Conservation (phyloP, 176 grass and related monocot species). For the Oryza rufipogon region DNA sequence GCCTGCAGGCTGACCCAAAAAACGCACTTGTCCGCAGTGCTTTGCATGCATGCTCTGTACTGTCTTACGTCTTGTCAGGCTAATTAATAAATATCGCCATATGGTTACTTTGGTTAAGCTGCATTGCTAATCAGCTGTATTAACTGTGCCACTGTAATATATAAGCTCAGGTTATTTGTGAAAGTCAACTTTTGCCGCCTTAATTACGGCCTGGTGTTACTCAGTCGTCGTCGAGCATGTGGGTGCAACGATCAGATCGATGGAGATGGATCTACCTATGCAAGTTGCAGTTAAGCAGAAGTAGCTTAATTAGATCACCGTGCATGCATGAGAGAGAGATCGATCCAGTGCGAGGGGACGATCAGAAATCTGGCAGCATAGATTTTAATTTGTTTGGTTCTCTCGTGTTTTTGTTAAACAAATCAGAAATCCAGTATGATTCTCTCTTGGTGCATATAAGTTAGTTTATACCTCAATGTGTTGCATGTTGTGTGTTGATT, state of each 20-base stretch:
- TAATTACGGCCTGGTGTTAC: neutral
- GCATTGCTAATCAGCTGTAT: neutral
- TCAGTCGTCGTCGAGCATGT: neutral
- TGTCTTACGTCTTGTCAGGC: neutral
- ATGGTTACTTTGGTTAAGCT: too few relatives aligned
- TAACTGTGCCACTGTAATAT: neutral
- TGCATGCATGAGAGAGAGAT: neutral
- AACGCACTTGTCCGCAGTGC: too few relatives aligned
- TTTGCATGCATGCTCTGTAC: neutral
- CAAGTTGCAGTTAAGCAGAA: neutral
- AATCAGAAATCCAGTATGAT: neutral
- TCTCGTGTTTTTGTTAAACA: neutral
- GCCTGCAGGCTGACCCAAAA: neutral
- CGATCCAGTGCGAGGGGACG: neutral
- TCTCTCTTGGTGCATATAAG: neutral
- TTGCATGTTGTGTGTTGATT: neutral
- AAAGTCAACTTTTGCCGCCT: neutral
- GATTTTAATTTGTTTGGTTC: neutral
- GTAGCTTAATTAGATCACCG: neutral
- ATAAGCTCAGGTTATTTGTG: neutral
- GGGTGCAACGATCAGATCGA: conserved; percentile 23
- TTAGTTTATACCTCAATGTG: neutral
- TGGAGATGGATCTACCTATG: neutral
- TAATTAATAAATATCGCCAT: neutral
- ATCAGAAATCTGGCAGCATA: neutral